phyloP scores from a whole-genome alignment of 495 filamentous ascomycete species.

The Ramalina intermedia region DNA sequence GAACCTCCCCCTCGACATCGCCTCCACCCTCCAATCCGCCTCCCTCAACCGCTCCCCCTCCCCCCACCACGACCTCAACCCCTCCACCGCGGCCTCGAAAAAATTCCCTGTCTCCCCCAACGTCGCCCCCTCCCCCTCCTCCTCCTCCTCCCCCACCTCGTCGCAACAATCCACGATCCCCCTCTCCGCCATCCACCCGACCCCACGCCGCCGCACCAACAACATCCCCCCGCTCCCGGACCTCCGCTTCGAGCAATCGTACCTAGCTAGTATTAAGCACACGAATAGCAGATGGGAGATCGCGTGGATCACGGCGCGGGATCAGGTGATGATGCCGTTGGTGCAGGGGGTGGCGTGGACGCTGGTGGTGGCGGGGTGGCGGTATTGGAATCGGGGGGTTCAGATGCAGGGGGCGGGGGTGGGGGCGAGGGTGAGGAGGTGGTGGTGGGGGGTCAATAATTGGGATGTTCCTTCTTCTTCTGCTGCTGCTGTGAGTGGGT shows the following conservation, averaged over 20 bases:
- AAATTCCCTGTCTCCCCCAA: slow-evolving; percentile 26
- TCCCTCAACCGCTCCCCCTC: slow-evolving; percentile 57
- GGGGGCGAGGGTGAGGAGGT: slow-evolving; percentile 58
- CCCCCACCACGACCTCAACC: slow-evolving; percentile 63
- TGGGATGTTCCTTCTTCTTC: slow-evolving; percentile 44
- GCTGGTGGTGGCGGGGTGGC: slow-evolving; percentile 65
- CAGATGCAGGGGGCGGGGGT: slow-evolving; percentile 53
- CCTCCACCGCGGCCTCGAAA: slow-evolving; percentile 52
- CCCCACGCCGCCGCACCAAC: slow-evolving; percentile 27
- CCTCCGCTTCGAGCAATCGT: slow-evolving; percentile 93
- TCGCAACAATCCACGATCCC: slow-evolving; percentile 32
- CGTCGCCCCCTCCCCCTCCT: slow-evolving; percentile 3
- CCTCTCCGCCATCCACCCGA: slow-evolving; percentile 38
- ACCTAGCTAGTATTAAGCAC: slow-evolving; percentile 66
- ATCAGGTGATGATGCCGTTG: slow-evolving; percentile 78
- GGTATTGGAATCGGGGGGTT: slow-evolving; percentile 63
- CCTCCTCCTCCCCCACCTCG: slow-evolving; percentile 16
- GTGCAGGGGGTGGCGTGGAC: slow-evolving; percentile 75
- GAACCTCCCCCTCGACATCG: slow-evolving; percentile 42
- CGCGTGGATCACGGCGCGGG: slow-evolving; percentile 67
- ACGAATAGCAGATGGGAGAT: slow-evolving; percentile 66
- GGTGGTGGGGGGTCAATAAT: slow-evolving; percentile 88
- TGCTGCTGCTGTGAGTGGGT: background rate
- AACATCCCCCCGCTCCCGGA: slow-evolving; percentile 78
- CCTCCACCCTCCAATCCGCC: slow-evolving; percentile 65